These are phyloP conservation scores for Prunus salicina DNA, from an alignment of 306 rosid genomes.

Conservation along the genomic window DNA sequence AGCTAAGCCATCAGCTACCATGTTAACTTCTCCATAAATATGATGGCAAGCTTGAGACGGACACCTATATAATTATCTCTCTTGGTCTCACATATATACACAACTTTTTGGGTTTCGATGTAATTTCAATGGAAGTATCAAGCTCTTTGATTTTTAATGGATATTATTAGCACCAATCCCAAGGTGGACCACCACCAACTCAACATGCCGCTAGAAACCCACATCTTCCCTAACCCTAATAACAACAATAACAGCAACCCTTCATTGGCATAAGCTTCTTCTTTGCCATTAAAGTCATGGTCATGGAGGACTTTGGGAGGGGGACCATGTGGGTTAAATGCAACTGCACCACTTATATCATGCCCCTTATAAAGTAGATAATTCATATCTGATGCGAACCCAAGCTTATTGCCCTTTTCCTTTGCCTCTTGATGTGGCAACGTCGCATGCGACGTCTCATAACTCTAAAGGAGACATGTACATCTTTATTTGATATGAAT, in stretches of 20 bases:
- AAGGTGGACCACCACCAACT: slow-evolving; percentile 24
- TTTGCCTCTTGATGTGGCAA: slow-evolving; percentile 55
- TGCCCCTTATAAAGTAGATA: slow-evolving; percentile 35
- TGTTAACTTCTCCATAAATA: too few relatives aligned
- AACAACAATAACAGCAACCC: slow-evolving; percentile 31
- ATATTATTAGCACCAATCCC: slow-evolving; percentile 11
- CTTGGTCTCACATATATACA: slow-evolving; percentile 4
- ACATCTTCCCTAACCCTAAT: slow-evolving; percentile 22
- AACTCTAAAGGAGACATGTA: slow-evolving; percentile 17
- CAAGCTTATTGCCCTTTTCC: slow-evolving; percentile 21
- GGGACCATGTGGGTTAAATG: slow-evolving; percentile 58
- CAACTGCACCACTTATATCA: slow-evolving; percentile 48
- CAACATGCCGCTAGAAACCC: slow-evolving; percentile 28
- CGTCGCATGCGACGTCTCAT: slow-evolving; percentile 65
- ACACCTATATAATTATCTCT: too few relatives aligned
- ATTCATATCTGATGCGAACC: slow-evolving; percentile 41
- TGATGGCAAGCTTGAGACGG: too few relatives aligned
- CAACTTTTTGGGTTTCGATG: slow-evolving; percentile 10
- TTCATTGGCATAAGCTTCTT: slow-evolving; percentile 39
- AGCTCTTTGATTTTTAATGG: neutral
- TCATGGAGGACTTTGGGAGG: slow-evolving; percentile 33
- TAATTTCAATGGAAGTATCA: neutral
- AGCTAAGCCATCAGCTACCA: too few relatives aligned
- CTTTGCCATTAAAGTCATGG: slow-evolving; percentile 61
- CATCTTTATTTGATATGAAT: slow-evolving; percentile 17